Conservation (phyloP, 495 filamentous ascomycete species). For the Glutinoglossum americanum region DNA sequence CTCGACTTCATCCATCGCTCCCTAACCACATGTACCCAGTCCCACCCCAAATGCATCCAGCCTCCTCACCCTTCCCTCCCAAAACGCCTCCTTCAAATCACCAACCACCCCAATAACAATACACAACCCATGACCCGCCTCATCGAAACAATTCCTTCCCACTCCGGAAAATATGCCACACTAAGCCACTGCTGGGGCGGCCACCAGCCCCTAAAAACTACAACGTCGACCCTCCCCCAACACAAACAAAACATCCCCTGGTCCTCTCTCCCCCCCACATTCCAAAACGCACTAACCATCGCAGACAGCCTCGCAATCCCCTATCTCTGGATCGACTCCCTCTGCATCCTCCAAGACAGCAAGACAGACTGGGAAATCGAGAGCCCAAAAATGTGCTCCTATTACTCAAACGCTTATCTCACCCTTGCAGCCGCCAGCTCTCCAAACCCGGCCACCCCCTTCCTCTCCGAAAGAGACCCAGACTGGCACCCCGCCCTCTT, state of each 20-base stretch:
- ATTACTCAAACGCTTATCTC: not conserved
- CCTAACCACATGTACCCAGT: no score
- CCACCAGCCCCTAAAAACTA: not conserved
- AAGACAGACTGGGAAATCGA: not conserved
- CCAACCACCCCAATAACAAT: no score
- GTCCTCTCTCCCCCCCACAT: not conserved
- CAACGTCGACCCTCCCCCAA: not conserved
- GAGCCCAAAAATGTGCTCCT: not conserved
- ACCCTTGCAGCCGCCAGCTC: not conserved
- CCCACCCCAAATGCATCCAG: no score
- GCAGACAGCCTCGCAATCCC: not conserved
- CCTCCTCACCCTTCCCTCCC: no score
- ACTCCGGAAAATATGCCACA: not conserved
- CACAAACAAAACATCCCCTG: not conserved
- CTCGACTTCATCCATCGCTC: no score
- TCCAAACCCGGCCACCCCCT: not conserved
- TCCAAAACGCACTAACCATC: not conserved
- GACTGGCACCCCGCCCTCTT: not conserved
- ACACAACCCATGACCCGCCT: no score
- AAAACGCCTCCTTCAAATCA: no score
- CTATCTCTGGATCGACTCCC: not conserved
- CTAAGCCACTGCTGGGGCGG: constrained; percentile 1
- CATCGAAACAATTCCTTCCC: no score
- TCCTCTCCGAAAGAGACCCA: no score
- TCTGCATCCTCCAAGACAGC: no score